Evolutionary conservation across 805 yeast species (phyloP), one percentile per base, ranked within the genome.

Genomic region (Kuraishia borneana): DNA sequence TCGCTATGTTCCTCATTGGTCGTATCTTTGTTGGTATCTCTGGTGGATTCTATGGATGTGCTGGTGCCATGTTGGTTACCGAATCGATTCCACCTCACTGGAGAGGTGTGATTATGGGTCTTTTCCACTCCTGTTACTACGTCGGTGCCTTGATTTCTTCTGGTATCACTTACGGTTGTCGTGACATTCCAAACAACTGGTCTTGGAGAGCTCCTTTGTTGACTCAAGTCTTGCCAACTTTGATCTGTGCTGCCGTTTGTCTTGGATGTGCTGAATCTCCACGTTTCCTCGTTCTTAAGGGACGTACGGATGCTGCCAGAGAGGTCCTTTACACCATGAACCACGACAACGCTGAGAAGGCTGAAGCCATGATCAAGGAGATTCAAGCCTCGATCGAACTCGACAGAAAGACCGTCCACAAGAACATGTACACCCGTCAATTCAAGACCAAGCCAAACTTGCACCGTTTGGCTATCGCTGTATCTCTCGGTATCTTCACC

Each of bases 21-120:
- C 51, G 66, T 39, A 43, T 61, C 22, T 40, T 61, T 7, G 38
- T 59, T 32, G 65, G 66, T 20, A 36, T 56, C 27, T 65, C 61
- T 3, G 43, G 41, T 13, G 43, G 50, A 10, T 36, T 55, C 18
- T 50, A 51, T 28, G 44, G 48, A 7, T 48, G 46, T 18, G 44
- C 60, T 8, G 58, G 62, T 25, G 55, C 62, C 16, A 47, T 56
- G 3, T 52, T 54, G 36, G 50, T 57, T 19, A 50, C 60, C 10
- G 65, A 60, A 39, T 43, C 56, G 22, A 50, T 47, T 13, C 51
- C 45, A 26, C 43, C 55, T 10, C 40, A 48, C 18, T 42, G 46
- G 21, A 46, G 62, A 41, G 61, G 55, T 21, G 38, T 48, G 18
- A 31, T 47, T 8, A 42, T 44, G 5, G 54, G 54, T 19, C 27